Evolutionary conservation across 2,329 filamentous ascomycete species (phyloP).

Genomic region (Cercospora sesami): DNA sequence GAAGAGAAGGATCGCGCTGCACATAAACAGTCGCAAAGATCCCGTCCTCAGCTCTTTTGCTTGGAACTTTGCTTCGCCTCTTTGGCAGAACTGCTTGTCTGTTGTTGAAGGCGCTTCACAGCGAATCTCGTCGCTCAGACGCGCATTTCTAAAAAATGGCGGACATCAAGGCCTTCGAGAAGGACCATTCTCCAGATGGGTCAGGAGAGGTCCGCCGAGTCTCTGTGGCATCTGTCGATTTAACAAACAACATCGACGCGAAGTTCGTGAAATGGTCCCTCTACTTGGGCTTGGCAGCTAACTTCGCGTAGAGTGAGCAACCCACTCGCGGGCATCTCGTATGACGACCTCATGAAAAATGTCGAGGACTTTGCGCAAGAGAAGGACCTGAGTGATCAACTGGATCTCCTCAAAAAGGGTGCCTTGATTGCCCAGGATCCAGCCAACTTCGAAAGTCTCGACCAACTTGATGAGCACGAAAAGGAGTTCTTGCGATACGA

Average conservation of each 20-base stretch:
- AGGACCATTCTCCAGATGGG: constrained; percentile 5
- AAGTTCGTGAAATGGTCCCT: constrained; percentile 18
- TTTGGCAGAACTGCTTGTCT: constrained; percentile 8
- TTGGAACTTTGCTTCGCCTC: constrained; percentile 8
- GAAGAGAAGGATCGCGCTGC: neutral
- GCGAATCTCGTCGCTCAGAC: neutral
- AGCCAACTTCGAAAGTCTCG: constrained; percentile 46
- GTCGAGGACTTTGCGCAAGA: constrained; percentile 58
- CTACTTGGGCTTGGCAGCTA: neutral
- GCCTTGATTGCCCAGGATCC: constrained; percentile 54
- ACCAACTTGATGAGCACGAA: constrained; percentile 47
- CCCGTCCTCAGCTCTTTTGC: neutral
- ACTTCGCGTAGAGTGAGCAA: constrained; percentile 47
- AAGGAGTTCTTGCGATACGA: constrained; percentile 48
- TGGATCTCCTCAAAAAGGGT: constrained; percentile 49
- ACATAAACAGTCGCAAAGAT: neutral
- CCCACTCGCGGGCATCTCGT: constrained; percentile 55
- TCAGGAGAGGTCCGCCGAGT: constrained; percentile 12
- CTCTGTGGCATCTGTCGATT: constrained; percentile 17
- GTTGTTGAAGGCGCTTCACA: neutral
- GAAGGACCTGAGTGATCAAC: constrained; percentile 44
- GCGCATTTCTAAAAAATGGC: neutral
- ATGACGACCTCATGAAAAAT: constrained; percentile 54
- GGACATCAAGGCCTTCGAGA: constrained; percentile 13
- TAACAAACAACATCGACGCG: constrained; percentile 32